Conservation (phyloP, 2,329 filamentous ascomycete species). For the Pseudogymnoascus sp. region DNA sequence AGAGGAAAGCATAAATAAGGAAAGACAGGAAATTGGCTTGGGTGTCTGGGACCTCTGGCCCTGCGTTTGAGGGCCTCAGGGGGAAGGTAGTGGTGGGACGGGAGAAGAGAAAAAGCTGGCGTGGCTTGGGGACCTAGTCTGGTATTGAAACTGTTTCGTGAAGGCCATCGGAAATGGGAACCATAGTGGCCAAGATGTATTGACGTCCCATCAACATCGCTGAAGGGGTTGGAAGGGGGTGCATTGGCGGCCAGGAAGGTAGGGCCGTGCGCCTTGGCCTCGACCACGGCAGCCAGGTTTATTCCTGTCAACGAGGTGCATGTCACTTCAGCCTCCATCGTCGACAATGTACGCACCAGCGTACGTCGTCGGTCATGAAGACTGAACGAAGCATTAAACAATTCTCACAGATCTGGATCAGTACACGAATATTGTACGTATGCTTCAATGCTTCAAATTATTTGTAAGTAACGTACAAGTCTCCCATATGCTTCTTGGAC, state of each 20-base stretch:
- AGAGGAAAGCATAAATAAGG: conserved; percentile 11
- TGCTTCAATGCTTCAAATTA: background rate
- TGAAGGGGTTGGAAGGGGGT: background rate
- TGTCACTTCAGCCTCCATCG: background rate
- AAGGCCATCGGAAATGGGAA: background rate
- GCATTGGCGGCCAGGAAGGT: background rate
- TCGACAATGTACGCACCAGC: background rate
- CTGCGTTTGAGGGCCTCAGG: background rate
- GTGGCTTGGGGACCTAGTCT: conserved; percentile 4
- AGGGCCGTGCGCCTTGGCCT: background rate
- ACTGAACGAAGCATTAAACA: background rate
- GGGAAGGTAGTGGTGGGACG: background rate
- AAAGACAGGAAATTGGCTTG: background rate
- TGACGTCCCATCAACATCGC: background rate
- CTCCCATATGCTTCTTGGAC: background rate
- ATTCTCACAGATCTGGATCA: background rate
- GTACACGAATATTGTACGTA: background rate
- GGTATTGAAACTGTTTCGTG: conserved; percentile 8
- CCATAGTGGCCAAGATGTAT: background rate
- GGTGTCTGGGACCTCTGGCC: conserved; percentile 2
- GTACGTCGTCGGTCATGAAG: background rate
- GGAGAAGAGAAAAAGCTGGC: background rate
- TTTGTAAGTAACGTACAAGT: background rate
- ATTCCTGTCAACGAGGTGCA: background rate
- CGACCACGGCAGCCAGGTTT: background rate